Evolutionary conservation across 495 filamentous ascomycete genomes (phyloP).

Genomic region (Annulohypoxylon bovei): DNA sequence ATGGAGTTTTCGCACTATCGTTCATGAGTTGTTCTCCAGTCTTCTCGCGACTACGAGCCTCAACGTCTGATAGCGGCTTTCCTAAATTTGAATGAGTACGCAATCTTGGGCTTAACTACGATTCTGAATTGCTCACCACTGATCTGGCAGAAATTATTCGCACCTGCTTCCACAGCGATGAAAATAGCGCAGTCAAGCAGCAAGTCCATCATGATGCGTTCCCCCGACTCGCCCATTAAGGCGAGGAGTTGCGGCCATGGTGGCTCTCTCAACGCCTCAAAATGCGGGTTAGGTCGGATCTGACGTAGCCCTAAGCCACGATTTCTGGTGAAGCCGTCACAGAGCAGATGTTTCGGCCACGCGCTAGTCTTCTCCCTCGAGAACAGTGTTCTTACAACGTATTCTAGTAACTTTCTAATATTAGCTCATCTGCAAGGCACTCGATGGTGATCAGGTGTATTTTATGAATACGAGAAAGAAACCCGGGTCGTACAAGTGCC

Average conservation of each 20-base stretch:
- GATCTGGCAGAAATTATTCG: constrained; percentile 77
- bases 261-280: constrained; percentile 70
- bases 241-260: constrained; percentile 78
- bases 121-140: constrained; percentile 66
- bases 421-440: constrained; percentile 38
- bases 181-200: constrained; percentile 85
- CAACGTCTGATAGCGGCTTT: constrained; percentile 51
- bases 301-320: constrained; percentile 58
- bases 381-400: constrained; percentile 80
- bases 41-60: constrained; percentile 30
- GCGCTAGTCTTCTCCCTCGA: constrained; percentile 58
- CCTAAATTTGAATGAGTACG: constrained; percentile 34
- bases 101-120: background rate
- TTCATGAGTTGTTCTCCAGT: constrained; percentile 10
- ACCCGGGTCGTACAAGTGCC: constrained; percentile 38
- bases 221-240: constrained; percentile 79
- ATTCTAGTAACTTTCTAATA: constrained; percentile 77
- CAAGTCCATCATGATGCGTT: constrained; percentile 82
- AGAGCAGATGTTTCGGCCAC: constrained; percentile 77
- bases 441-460: background rate
- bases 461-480: constrained; percentile 13
- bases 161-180: constrained; percentile 63
- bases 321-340: constrained; percentile 73
- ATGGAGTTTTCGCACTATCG: constrained; percentile 51
- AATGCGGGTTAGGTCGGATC: constrained; percentile 73